Evolutionary conservation across 768 basidiomycete species (phyloP).

Genomic region (Mycena latifolia): DNA sequence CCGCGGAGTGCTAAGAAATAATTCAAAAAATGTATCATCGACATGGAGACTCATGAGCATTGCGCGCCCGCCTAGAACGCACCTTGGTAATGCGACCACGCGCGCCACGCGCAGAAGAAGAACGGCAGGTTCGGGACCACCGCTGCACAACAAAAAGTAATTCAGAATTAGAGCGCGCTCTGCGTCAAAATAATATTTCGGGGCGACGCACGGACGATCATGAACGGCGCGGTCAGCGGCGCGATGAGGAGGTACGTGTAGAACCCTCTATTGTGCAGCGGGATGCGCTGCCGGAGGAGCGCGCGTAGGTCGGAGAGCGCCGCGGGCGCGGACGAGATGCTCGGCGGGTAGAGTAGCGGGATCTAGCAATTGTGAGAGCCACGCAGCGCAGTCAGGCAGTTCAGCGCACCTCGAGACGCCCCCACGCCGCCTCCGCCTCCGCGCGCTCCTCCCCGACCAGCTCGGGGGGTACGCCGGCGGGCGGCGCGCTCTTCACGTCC

Average conservation of each 20-base stretch:
- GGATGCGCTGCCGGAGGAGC: slow-evolving; percentile 66
- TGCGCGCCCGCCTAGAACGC: not conserved
- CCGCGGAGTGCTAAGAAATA: slow-evolving; percentile 76
- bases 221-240: slow-evolving; percentile 82
- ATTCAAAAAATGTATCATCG: slow-evolving; percentile 55
- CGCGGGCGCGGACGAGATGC: slow-evolving; percentile 48
- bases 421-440: slow-evolving; percentile 36
- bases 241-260: slow-evolving; percentile 73
- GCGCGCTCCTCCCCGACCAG: slow-evolving; percentile 36
- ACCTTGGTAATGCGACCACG: slow-evolving; percentile 90
- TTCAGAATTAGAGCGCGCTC: not conserved
- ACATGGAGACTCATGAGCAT: no score
- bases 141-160: slow-evolving; percentile 59
- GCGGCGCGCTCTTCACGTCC: slow-evolving; percentile 78
- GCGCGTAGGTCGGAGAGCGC: slow-evolving; percentile 61
- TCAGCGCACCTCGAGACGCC: slow-evolving; percentile 30
- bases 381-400: not conserved
- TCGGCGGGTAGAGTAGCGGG: slow-evolving; percentile 71
- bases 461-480: slow-evolving; percentile 44
- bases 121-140: slow-evolving; percentile 88
- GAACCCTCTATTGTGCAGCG: slow-evolving; percentile 73
- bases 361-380: slow-evolving; percentile 57
- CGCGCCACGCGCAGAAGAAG: slow-evolving; percentile 88
- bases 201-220: slow-evolving; percentile 75
- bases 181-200: no score